Percentiles rank a stretch among this genome's conserved stretches.
Evolutionary conservation across 148 eudicot species (phyloP).

Genomic region (Persicaria tinctoria): DNA sequence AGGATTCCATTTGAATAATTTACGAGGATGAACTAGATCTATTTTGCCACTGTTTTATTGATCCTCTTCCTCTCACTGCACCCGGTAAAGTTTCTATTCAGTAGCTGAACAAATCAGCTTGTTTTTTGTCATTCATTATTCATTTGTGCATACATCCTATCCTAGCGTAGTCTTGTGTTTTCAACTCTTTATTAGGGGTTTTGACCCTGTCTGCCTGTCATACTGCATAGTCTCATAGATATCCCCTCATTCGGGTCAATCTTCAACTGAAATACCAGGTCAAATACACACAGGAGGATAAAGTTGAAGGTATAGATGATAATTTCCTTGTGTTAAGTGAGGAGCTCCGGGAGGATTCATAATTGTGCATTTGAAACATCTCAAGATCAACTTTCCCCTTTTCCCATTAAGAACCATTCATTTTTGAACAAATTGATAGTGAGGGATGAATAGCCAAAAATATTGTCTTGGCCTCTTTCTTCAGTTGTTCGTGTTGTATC

Average conservation of each 20-base stretch:
- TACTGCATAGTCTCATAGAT: neutral
- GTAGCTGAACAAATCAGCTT: neutral
- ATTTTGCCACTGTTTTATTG: slow-evolving; percentile 1
- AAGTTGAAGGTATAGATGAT: neutral
- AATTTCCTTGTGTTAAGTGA: neutral
- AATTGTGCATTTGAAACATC: neutral
- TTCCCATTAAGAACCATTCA: neutral
- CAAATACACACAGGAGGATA: neutral
- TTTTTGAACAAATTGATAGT: neutral
- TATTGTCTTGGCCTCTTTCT: neutral
- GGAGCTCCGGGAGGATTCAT: neutral
- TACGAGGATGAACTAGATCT: neutral
- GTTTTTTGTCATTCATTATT: slow-evolving; percentile 1
- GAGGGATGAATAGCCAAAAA: neutral
- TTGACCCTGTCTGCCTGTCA: neutral
- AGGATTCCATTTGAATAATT: neutral
- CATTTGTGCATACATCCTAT: neutral
- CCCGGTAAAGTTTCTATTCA: neutral
- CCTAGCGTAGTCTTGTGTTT: neutral
- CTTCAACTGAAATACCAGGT: neutral
- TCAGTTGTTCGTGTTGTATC: neutral
- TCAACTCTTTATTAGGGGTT: neutral
- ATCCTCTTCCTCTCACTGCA: neutral
- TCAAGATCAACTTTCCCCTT: neutral
- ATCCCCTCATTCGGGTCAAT: slow-evolving; percentile 1